Conservation (phyloP, 2,329 filamentous ascomycete genomes). For the Sarocladium strictum region DNA sequence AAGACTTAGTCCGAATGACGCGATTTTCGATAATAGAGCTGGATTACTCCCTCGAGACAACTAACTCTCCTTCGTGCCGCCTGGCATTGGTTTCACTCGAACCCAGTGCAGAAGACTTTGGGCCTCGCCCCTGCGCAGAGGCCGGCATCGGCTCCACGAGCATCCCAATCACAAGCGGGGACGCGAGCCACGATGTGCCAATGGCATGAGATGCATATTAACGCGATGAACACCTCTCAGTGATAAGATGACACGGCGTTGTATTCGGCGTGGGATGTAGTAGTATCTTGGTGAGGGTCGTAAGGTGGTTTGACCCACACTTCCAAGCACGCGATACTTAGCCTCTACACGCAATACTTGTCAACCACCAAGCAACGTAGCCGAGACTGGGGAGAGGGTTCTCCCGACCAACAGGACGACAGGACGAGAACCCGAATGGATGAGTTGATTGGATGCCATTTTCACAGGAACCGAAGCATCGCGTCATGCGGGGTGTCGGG, state of each 20-base stretch:
- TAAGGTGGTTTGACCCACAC: neutral
- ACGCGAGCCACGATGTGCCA: neutral
- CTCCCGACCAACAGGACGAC: neutral
- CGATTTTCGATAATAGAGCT: neutral
- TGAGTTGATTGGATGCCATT: neutral
- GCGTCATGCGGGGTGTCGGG: neutral
- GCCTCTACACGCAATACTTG: neutral
- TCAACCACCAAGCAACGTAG: neutral
- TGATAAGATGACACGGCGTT: neutral
- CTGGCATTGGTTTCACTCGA: too few relatives aligned
- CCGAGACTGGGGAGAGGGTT: neutral
- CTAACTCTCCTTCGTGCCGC: too few relatives aligned
- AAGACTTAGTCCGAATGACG: constrained; percentile 6
- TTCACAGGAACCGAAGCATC: neutral
- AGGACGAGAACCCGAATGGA: neutral
- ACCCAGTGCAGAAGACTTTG: too few relatives aligned
- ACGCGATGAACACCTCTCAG: neutral
- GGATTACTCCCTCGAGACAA: neutral
- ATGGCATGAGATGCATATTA: neutral
- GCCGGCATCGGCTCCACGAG: neutral
- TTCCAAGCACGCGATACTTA: constrained; percentile 5
- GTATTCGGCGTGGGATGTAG: neutral
- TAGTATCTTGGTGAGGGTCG: neutral
- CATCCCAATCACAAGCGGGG: neutral
- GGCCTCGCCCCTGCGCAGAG: too few relatives aligned